Evolutionary conservation across 108 stramenopile species (phyloP), one percentile per base, ranked within the genome.

Genomic region (Conticribra guillardii): DNA sequence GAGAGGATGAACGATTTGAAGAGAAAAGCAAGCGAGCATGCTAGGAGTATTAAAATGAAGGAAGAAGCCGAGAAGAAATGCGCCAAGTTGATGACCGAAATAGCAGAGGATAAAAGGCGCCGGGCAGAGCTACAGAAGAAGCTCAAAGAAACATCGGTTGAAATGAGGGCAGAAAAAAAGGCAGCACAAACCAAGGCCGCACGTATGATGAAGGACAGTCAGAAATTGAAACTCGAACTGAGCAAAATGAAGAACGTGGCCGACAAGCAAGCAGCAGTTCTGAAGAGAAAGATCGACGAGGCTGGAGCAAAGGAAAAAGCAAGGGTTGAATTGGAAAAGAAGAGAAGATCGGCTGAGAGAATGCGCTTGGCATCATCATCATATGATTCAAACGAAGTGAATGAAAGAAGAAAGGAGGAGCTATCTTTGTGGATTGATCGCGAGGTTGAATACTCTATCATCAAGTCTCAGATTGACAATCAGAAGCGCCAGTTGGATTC

Each of bases 21-120:
- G 41, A 19, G 50, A 14, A 84, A 87, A 60, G 55, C 80, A 11
- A 53, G 48, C 26, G 84, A 85, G 54, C 86, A 87, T 69, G 64
- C 53, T 23, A 80, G 70, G 62, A 73, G 84, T 47, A 53, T 85
- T 30, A 51, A 58, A 41, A 61, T 85, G 74, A 80, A 68, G 45
- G 82, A 85, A 30, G 62, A 73, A n/a, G 84, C 86, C 3, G 86
- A 87, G 48, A 82, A 64, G 62, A 82, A 80, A 54, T 84, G 83
- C 50, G 33, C 52, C 28, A 47, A 70, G 21, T 78, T 87, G 34
- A 37, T 64, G 63, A 68, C 69, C 7, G 86, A 87, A 30, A 84
- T 87, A 49, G n/a, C 52, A 0, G 60, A 74, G 17, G 87, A 88
- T 66, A 88, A 88, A 80, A 59, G 64, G 46, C 79, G 71, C 28